Percentiles rank a stretch among this genome's conserved stretches.
These are phyloP conservation scores for Nasturtium officinale DNA, from an alignment of 345 rosid genomes.

Conservation along the genomic window DNA sequence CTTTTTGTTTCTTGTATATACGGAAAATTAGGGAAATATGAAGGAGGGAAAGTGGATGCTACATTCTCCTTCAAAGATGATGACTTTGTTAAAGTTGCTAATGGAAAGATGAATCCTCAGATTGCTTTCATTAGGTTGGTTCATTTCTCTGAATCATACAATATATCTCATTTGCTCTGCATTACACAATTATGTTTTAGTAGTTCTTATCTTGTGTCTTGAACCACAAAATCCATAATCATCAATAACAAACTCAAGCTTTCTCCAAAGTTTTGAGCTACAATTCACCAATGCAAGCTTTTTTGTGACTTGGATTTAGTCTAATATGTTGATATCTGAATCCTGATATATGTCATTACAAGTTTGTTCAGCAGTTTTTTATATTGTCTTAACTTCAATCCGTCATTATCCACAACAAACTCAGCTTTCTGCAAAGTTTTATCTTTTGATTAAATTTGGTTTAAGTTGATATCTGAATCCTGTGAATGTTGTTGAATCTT, in stretches of 20 bases:
- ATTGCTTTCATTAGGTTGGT: slow-evolving; percentile 87
- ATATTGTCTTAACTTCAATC: no score
- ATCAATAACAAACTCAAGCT: no score
- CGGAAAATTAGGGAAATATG: slow-evolving; percentile 59
- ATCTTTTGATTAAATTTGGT: background rate
- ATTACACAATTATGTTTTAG: background rate
- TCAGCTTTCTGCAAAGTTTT: background rate
- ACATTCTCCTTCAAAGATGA: slow-evolving; percentile 84
- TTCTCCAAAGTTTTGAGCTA: no score
- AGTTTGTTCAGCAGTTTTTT: no score
- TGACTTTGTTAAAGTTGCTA: slow-evolving; percentile 87
- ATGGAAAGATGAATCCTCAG: slow-evolving; percentile 93
- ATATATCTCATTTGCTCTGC: background rate
- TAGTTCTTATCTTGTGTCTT: background rate
- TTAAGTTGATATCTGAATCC: background rate
- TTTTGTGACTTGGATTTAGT: no score
- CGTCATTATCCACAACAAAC: no score
- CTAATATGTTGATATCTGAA: no score
- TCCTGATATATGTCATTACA: no score
- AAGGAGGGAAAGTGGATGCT: slow-evolving; percentile 92
- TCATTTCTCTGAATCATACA: background rate
- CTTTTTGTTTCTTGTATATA: background rate
- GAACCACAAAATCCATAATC: slow-evolving; percentile 7
- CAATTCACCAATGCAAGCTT: no score
- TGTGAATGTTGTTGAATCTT: slow-evolving; percentile 21